Percentiles rank a stretch among this genome's conserved stretches.
Conservation (phyloP, 768 basidiomycete genomes). For the Peribolospora baueri region DNA sequence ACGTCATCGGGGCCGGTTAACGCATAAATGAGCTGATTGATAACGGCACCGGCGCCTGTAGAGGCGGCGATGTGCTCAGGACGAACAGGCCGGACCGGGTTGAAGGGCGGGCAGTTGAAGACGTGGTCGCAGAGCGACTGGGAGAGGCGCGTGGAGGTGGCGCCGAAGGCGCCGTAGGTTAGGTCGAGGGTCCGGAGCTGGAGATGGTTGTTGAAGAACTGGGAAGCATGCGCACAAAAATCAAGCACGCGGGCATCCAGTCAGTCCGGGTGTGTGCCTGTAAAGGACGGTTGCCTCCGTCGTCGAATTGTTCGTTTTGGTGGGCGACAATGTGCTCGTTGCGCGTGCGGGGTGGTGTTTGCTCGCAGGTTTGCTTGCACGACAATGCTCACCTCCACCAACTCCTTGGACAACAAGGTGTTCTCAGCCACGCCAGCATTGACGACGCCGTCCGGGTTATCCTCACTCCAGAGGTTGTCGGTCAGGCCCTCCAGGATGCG, state of each 20-base stretch:
- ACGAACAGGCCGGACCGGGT: slow-evolving; percentile 1
- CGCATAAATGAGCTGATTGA: slow-evolving; percentile 3
- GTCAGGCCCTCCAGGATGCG: no score
- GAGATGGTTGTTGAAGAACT: no score
- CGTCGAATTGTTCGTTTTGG: no score
- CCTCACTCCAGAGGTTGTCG: not conserved
- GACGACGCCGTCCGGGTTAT: slow-evolving; percentile 4
- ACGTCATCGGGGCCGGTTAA: slow-evolving; percentile 3
- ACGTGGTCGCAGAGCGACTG: not conserved
- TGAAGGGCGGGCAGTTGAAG: not conserved
- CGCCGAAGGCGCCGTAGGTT: slow-evolving; percentile 4
- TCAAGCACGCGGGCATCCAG: no score
- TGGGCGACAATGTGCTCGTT: no score
- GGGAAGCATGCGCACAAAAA: no score
- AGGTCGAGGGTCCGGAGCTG: not conserved
- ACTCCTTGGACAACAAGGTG: not conserved
- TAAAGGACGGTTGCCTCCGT: no score
- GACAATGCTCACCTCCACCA: no score
- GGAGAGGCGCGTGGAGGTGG: slow-evolving; percentile 3
- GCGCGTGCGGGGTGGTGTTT: no score
- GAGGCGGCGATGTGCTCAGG: slow-evolving; percentile 1
- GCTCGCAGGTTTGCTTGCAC: no score
- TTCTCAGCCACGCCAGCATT: slow-evolving; percentile 9
- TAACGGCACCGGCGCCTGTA: slow-evolving; percentile 2
- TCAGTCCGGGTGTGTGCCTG: no score